These are phyloP conservation scores for Sinapis alba DNA, from an alignment of 441 rosid genomes.

Conservation along the genomic window DNA sequence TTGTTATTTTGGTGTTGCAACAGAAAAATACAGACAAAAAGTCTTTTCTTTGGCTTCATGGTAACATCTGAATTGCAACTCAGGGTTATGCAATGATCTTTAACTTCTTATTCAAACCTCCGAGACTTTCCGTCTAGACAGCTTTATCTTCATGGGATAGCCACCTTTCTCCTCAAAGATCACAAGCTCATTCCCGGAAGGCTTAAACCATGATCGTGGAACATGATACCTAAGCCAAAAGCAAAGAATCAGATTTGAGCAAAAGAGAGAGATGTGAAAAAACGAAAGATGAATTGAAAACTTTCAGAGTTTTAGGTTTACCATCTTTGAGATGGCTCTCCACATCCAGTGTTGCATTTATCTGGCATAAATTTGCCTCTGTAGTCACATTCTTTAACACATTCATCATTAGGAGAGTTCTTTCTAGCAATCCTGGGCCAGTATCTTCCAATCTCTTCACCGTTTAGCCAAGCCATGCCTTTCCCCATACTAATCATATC, in stretches of 20 bases:
- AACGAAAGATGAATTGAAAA: background rate
- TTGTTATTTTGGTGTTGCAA: conserved; percentile 5
- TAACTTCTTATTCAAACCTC: conserved; percentile 12
- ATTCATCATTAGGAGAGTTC: conserved; percentile 52
- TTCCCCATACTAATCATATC: conserved; percentile 96
- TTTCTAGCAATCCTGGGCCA: conserved; percentile 68
- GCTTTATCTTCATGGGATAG: conserved; percentile 67
- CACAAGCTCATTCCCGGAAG: conserved; percentile 82
- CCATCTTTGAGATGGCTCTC: conserved; percentile 97
- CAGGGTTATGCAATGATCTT: background rate
- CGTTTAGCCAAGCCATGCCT: conserved; percentile 97
- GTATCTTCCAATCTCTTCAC: conserved; percentile 94
- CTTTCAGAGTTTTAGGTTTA: conserved; percentile 33
- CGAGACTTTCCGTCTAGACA: conserved; percentile 63
- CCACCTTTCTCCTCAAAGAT: conserved; percentile 95
- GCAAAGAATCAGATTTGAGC: conserved; percentile 8
- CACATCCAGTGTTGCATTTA: conserved; percentile 89
- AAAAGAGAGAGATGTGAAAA: background rate
- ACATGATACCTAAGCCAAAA: conserved; percentile 81
- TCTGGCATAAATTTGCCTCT: conserved; percentile 81
- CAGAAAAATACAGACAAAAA: conserved; percentile 23
- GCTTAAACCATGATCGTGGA: conserved; percentile 94
- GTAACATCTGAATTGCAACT: conserved; percentile 5
- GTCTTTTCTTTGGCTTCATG: conserved; percentile 15
- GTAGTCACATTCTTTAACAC: conserved; percentile 75